Evolutionary conservation across 805 yeast genomes (phyloP).

Genomic region (Metschnikowia kofuensis): DNA sequence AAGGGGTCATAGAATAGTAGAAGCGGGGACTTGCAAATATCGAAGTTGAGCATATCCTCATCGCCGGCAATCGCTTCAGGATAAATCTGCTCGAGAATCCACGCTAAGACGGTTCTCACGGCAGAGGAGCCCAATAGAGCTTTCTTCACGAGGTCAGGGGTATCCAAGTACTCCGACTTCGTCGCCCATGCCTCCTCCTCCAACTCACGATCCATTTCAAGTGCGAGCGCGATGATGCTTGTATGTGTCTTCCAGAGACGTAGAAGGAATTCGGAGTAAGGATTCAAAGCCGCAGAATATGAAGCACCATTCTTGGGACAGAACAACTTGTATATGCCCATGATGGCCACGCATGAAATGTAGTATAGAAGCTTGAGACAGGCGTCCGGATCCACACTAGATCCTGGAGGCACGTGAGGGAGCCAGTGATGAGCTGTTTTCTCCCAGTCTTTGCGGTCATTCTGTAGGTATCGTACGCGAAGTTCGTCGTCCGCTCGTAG

Average conservation of each 20-base stretch:
- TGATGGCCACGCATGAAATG: conserved; percentile 31
- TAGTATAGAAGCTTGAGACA: conserved; percentile 28
- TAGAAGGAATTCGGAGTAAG: conserved; percentile 56
- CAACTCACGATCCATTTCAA: conserved; percentile 46
- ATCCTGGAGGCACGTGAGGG: conserved; percentile 15
- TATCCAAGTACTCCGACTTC: conserved; percentile 21
- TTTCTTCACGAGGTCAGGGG: conserved; percentile 33
- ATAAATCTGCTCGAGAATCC: conserved; percentile 47
- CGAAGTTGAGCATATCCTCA: conserved; percentile 37
- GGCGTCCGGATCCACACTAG: conserved; percentile 18
- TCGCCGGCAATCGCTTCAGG: conserved; percentile 2
- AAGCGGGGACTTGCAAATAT: conserved; percentile 56
- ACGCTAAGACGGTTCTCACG: conserved; percentile 57
- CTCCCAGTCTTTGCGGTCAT: conserved; percentile 31
- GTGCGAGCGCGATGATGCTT: conserved; percentile 52
- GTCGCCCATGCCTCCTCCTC: conserved; percentile 29
- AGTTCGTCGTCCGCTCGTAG: conserved; percentile 45
- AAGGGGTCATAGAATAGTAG: conserved; percentile 63
- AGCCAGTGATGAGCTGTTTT: conserved; percentile 27
- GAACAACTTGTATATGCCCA: conserved; percentile 32
- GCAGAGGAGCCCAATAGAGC: conserved; percentile 61
- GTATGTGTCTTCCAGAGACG: conserved; percentile 69
- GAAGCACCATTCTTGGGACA: conserved; percentile 21
- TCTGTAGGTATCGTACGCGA: conserved; percentile 37
- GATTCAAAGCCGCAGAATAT: conserved; percentile 50